Evolutionary conservation across 2,329 filamentous ascomycete species (phyloP).

Genomic region (Pseudogymnoascus sp.): DNA sequence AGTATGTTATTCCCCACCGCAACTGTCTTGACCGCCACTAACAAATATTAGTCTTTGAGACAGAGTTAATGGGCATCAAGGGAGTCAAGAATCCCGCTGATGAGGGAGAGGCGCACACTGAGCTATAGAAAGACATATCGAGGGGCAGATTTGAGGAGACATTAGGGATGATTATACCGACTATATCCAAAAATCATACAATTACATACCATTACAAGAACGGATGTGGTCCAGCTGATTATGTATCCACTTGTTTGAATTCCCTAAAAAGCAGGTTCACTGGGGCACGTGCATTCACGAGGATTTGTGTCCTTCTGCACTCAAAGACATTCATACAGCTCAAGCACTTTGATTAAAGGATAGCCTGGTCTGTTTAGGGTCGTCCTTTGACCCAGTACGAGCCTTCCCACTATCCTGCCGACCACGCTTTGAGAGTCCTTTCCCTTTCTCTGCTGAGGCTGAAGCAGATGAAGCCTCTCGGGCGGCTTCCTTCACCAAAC

Average conservation of each 20-base stretch:
- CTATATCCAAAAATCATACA: constrained; percentile 2
- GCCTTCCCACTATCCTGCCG: neutral
- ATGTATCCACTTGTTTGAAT: neutral
- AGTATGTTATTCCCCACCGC: constrained; percentile 38
- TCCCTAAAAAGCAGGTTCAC: neutral
- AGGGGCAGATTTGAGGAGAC: neutral
- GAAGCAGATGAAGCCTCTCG: constrained; percentile 35
- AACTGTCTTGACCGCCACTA: constrained; percentile 12
- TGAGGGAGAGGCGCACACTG: constrained; percentile 48
- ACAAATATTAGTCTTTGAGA: constrained; percentile 67
- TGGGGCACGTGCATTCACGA: neutral
- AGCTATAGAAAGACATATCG: constrained; percentile 36
- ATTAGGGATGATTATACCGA: neutral
- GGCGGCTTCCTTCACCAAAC: constrained; percentile 55
- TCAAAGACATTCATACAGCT: neutral
- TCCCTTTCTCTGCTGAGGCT: neutral
- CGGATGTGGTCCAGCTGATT: neutral
- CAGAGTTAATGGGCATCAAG: constrained; percentile 75
- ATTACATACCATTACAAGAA: neutral
- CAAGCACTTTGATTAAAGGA: neutral
- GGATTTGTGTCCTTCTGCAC: neutral
- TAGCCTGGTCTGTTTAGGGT: neutral
- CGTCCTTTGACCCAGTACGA: neutral
- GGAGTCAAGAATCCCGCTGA: constrained; percentile 49
- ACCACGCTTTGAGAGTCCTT: neutral